Evolutionary conservation across 1,284 basidiomycete species (phyloP).

Genomic region (Albatrellus sp.): DNA sequence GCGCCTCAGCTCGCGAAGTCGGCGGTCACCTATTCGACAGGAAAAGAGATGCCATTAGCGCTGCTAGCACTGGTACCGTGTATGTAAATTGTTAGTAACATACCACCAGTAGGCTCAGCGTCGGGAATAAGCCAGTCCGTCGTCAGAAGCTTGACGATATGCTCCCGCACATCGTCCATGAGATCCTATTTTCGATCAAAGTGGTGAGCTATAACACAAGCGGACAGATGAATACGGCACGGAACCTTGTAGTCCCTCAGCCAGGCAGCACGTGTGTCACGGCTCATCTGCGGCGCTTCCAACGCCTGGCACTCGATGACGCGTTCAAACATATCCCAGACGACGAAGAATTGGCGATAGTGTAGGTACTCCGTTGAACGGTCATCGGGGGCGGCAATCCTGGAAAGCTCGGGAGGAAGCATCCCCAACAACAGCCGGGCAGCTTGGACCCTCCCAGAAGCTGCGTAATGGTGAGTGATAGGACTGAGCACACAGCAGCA

Average conservation of each 20-base stretch:
- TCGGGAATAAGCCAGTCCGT: conserved; percentile 64
- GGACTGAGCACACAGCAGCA: not conserved
- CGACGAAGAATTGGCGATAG: conserved; percentile 61
- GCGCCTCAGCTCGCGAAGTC: conserved; percentile 59
- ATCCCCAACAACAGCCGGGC: conserved; percentile 55
- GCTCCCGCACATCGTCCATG: conserved; percentile 46
- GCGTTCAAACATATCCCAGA: conserved; percentile 50
- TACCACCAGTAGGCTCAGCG: conserved; percentile 13
- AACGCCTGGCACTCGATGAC: conserved; percentile 44
- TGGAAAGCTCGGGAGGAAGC: conserved; percentile 54
- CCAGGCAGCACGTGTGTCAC: conserved; percentile 50
- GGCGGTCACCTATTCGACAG: conserved; percentile 34
- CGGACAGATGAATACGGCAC: not conserved
- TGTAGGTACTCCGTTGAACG: conserved; percentile 59
- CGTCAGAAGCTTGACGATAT: conserved; percentile 54
- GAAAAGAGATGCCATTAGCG: not conserved
- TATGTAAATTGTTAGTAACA: not conserved
- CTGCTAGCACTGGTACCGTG: no score
- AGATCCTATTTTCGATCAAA: conserved; percentile 25
- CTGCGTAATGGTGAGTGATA: conserved; percentile 24
- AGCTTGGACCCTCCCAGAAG: conserved; percentile 59
- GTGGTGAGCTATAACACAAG: not conserved
- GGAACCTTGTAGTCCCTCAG: conserved; percentile 48
- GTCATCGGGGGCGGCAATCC: conserved; percentile 47
- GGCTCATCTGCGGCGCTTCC: conserved; percentile 39